Percentiles rank a stretch among this genome's conserved stretches.
These are phyloP conservation scores for Vitis labrusca DNA, from an alignment of 164 flowering plant genomes.

Conservation along the genomic window DNA sequence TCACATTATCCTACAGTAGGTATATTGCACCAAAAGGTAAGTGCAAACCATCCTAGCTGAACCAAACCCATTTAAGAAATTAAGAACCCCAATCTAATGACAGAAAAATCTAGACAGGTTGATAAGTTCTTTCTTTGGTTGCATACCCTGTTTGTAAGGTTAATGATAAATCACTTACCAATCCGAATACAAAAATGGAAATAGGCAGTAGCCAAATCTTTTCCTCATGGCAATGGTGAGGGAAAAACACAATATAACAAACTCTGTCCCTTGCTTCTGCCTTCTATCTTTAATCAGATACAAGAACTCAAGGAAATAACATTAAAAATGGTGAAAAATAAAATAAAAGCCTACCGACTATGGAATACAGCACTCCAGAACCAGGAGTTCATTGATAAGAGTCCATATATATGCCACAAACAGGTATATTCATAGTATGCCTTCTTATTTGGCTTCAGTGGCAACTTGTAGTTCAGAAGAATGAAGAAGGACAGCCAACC, in stretches of 20 bases:
- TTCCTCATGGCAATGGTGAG: background rate
- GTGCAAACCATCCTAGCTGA: background rate
- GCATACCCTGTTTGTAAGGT: too few species aligned
- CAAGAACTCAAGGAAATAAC: background rate
- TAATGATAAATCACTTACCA: too few species aligned
- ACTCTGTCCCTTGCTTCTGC: background rate
- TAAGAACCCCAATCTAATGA: background rate
- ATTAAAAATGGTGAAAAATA: background rate
- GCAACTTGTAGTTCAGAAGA: constrained; percentile 75
- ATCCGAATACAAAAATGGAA: too few species aligned
- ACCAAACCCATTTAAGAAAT: background rate
- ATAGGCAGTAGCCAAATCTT: background rate
- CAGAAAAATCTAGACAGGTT: too few species aligned
- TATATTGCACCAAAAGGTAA: background rate
- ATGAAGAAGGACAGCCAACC: constrained; percentile 90
- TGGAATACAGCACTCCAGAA: constrained; percentile 93
- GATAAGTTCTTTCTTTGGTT: too few species aligned
- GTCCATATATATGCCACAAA: constrained; percentile 79
- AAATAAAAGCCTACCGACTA: constrained; percentile 55
- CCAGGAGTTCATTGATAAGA: constrained; percentile 85
- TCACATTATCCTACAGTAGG: background rate
- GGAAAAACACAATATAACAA: background rate
- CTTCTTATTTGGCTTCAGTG: constrained; percentile 55
- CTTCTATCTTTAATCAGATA: background rate
- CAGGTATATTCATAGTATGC: constrained; percentile 67